Percentiles rank a stretch among this genome's conserved stretches.
phyloP scores from a whole-genome alignment of 331 rosid genomes.

The Stylosanthes scabra region DNA sequence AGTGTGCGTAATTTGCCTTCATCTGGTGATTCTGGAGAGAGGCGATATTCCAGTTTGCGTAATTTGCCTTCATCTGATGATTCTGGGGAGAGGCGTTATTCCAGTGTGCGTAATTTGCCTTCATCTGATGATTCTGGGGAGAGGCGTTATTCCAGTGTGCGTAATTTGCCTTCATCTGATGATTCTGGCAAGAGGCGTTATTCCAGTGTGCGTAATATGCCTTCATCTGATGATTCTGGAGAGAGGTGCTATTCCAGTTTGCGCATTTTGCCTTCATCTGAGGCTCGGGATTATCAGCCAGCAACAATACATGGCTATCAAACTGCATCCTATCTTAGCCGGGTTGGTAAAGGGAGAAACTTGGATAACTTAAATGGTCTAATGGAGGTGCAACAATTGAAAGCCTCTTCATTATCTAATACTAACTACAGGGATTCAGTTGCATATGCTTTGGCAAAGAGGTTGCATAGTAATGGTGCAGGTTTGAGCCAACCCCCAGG shows the following conservation, averaged over 20 bases:
- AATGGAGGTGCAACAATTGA: slow-evolving; percentile 49
- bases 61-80: slow-evolving; percentile 12
- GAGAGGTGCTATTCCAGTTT: slow-evolving; percentile 80
- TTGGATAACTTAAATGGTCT: slow-evolving; percentile 58
- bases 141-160: too few species aligned
- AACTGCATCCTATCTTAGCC: slow-evolving; percentile 61
- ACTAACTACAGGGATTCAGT: slow-evolving; percentile 59
- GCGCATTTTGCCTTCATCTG: slow-evolving; percentile 65
- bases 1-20: slow-evolving; percentile 71
- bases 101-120: slow-evolving; percentile 74
- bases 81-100: slow-evolving; percentile 68
- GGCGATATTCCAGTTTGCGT: too few species aligned
- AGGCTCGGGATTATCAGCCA: slow-evolving; percentile 78
- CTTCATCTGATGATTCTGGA: slow-evolving; percentile 59
- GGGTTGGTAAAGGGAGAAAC: slow-evolving; percentile 54
- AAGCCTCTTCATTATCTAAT: slow-evolving; percentile 55
- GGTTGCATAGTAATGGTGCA: slow-evolving; percentile 67
- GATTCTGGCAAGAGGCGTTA: slow-evolving; percentile 69
- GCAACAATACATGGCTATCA: slow-evolving; percentile 86
- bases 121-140: too few species aligned
- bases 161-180: too few species aligned
- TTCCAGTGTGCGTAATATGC: slow-evolving; percentile 73
- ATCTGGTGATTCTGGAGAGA: too few species aligned
- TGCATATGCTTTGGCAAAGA: slow-evolving; percentile 65
- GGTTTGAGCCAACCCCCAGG: slow-evolving; percentile 65